phyloP scores from a whole-genome alignment of 2,329 filamentous ascomycete genomes.

The Aspergillus pseudonomiae region DNA sequence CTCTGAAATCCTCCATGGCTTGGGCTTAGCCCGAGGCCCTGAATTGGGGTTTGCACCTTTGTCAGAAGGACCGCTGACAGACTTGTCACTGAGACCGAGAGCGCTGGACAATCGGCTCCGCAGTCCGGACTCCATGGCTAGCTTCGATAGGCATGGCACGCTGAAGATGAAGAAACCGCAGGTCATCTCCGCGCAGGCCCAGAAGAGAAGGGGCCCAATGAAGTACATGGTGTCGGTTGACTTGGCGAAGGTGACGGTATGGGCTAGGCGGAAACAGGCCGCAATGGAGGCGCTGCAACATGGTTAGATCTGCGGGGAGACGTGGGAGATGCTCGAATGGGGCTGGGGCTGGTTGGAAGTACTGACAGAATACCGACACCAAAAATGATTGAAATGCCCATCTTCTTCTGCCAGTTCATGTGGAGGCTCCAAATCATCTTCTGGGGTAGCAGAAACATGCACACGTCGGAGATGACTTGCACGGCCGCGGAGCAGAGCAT shows the following conservation, averaged over 20 bases:
- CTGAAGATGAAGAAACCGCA: constrained; percentile 50
- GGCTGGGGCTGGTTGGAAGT: background rate
- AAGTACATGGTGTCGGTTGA: constrained; percentile 34
- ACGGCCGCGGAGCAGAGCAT: constrained; percentile 35
- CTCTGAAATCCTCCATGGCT: background rate
- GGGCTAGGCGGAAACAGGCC: constrained; percentile 42
- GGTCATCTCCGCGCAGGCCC: constrained; percentile 51
- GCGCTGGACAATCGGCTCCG: background rate
- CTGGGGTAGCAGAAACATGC: constrained; percentile 41
- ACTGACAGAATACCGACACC: constrained; percentile 38
- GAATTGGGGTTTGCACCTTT: background rate
- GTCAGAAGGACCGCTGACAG: background rate
- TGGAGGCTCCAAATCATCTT: constrained; percentile 39
- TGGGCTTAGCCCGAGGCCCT: background rate
- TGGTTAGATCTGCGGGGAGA: background rate
- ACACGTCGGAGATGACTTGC: constrained; percentile 36
- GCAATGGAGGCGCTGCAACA: constrained; percentile 43
- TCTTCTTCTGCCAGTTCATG: constrained; percentile 33
- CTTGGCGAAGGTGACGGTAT: constrained; percentile 18
- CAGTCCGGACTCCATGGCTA: constrained; percentile 32
- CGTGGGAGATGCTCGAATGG: background rate
- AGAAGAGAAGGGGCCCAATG: constrained; percentile 47
- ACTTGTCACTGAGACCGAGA: background rate
- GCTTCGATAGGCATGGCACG: constrained; percentile 44
- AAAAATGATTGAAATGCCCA: constrained; percentile 39